Base-by-base conservation (phyloP, 768 basidiomycete species). In the Trametes cubensis region DNA sequence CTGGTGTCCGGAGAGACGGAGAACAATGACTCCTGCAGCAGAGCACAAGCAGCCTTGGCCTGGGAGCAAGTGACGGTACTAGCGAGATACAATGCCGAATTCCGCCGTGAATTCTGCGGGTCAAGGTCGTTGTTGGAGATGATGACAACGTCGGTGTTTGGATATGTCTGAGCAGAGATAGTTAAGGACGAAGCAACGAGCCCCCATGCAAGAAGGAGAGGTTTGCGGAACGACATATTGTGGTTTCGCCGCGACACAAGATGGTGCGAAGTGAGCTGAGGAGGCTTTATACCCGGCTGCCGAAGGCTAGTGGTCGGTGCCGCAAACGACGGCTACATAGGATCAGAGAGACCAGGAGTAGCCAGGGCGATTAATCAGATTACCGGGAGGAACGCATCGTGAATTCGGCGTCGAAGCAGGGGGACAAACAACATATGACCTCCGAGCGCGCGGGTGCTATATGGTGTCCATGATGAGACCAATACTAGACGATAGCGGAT, bases 61-160 rank as follows among this genome's bases (percentile, higher is more conserved):
- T 55, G 28, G 10, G 21, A 10, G 45, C 60, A 61, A 17, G 52
- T 49, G 47, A 55, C 42, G 13, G 8, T 13, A 28, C 25, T 44
- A 17, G 26, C 40, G 20, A 61, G 40, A 39, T 49, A 61, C 14
- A 61, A 45, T 3, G 54, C 60, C 25, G 53, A 28, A 11, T 50
- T 46, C 3, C 54, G 60, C 2, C 55, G 55, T 3, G 25, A 15
- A 44, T 56, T 61, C 21, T 54, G 55, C 17, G 60, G 47, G 46
- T 55, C 40, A n/a, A 56, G 60, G 25, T 61, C 53, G 28, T 60
- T 60, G 47, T 61, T 61, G 7, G 53, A 49, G 13, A 55, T 25
- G 25, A 61, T 60, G 15, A 52, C 53, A 38, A 55, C 60, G 34
- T 56, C 47, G 5, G 51, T 61, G 47, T 55, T 40, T 15, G 60